Base-by-base conservation (phyloP, 2,329 filamentous ascomycete species). In the Nakataea oryzae region DNA sequence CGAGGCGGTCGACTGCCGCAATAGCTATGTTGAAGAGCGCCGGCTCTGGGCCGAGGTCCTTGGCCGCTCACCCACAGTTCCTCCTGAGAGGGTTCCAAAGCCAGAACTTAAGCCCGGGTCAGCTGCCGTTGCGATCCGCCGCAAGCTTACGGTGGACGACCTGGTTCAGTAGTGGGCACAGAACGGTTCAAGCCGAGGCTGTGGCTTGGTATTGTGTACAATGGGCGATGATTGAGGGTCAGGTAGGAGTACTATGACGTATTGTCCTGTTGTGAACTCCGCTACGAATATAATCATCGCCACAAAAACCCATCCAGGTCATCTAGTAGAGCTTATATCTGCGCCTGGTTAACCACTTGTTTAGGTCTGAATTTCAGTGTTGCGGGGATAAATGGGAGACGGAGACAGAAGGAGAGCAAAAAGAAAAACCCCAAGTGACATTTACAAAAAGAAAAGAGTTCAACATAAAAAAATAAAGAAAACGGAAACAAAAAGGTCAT, bases 11-110 rank as follows among this genome's bases (percentile, higher is more conserved):
- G 81, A 83, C 64, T 70, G 71, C 21, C 70, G 71, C 54, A 73
- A 71, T 2, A 77, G 74, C 61, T 72, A 72, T 56, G 66, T 70
- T 28, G 79, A 78, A 34, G 81, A 83, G 66, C 64, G 66, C 29
- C 69, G 73, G 57, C 70, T 83, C 71, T 82, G 81, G 81, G 67
- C 69, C 12, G 13, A 47, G 14, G 63, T 81, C 21, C 64, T 82
- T 26, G 74, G 74, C 54, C 72, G 70, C 67, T 68, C 71, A 34
- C 75, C 77, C 30, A 61, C 50, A 3, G 54, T 55, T 12, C 54
- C 60, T 32, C 54, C 29, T 8, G 24, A 57, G 34, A 57, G 54
- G 24, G 54, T 61, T 8, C 60, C 60, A n/a, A 54, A 61, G 47
- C 34, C 29, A 29, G 47, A 28, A 21, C 27, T 60, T 4, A 60